phyloP scores from a whole-genome alignment of 2,329 filamentous ascomycete species.

The Scortechinia acanthostroma region DNA sequence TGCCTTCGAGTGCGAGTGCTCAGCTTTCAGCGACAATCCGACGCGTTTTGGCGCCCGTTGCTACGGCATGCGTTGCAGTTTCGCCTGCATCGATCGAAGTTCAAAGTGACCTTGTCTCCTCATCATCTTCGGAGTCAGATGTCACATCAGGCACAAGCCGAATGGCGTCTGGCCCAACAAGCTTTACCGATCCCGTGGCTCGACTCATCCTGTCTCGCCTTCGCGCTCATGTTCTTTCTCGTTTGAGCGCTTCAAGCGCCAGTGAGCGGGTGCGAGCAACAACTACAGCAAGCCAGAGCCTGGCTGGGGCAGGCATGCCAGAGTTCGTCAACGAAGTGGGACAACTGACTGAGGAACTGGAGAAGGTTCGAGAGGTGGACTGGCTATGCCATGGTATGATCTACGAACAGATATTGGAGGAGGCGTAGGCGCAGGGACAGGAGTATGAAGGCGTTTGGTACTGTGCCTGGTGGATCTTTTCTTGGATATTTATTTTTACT shows the following conservation, averaged over 20 bases:
- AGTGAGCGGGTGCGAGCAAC: conserved; percentile 49
- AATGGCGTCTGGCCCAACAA: conserved; percentile 13
- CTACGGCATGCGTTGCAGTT: conserved; percentile 21
- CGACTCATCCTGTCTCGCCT: conserved; percentile 52
- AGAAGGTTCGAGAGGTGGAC: conserved; percentile 49
- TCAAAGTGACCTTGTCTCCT: background rate
- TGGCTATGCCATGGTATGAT: conserved; percentile 45
- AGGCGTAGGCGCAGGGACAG: background rate
- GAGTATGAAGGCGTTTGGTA: background rate
- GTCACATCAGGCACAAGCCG: too few relatives aligned
- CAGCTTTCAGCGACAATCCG: conserved; percentile 34
- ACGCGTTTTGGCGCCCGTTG: conserved; percentile 44
- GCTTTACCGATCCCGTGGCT: conserved; percentile 51
- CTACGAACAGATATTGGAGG: conserved; percentile 30
- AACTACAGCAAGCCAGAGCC: conserved; percentile 46
- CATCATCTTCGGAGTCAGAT: background rate
- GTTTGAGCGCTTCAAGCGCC: conserved; percentile 50
- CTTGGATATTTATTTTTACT: too few relatives aligned
- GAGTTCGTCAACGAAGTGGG: conserved; percentile 54
- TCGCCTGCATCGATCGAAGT: conserved; percentile 3
- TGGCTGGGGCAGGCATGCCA: conserved; percentile 51
- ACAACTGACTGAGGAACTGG: conserved; percentile 47
- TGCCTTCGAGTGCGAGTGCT: conserved; percentile 30
- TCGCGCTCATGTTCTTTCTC: conserved; percentile 41
- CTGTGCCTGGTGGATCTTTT: background rate